Conservation (phyloP, 805 yeast species). For the Schwanniomyces yamadae region DNA sequence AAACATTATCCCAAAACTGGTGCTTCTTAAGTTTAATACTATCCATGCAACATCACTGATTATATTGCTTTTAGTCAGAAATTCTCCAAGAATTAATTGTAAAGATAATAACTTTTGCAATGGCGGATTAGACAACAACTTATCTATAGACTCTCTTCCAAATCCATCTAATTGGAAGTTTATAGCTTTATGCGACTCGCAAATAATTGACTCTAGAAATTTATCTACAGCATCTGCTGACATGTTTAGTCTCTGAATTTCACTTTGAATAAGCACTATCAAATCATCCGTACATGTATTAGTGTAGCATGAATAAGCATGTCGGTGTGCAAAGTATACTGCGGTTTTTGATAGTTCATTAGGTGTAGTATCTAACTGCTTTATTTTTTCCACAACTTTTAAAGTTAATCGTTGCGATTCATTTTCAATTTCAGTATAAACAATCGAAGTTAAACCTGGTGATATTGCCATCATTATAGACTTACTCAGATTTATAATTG, state of each 20-base stretch:
- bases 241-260: slow-evolving; percentile 29
- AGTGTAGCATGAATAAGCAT: slow-evolving; percentile 69
- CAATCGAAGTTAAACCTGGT: slow-evolving; percentile 49
- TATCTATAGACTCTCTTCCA: slow-evolving; percentile 72
- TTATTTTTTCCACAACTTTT: slow-evolving; percentile 18
- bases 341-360: slow-evolving; percentile 45
- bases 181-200: slow-evolving; percentile 74
- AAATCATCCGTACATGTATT: slow-evolving; percentile 70
- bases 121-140: slow-evolving; percentile 72
- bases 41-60: slow-evolving; percentile 58
- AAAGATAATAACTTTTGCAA: slow-evolving; percentile 69
- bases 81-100: slow-evolving; percentile 63
- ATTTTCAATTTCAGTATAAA: slow-evolving; percentile 20
- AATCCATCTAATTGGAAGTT: slow-evolving; percentile 65
- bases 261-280: slow-evolving; percentile 52
- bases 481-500: slow-evolving; percentile 15
- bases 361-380: slow-evolving; percentile 14
- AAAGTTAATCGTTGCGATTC: slow-evolving; percentile 15
- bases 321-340: slow-evolving; percentile 62
- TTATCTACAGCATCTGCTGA: slow-evolving; percentile 10
- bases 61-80: slow-evolving; percentile 26
- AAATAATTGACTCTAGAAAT: slow-evolving; percentile 45
- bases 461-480: slow-evolving; percentile 45
- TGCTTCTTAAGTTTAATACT: slow-evolving; percentile 63
- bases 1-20: slow-evolving; percentile 69